Percentiles rank a stretch among this genome's conserved stretches.
Conservation (phyloP, 495 filamentous ascomycete genomes). For the Aspergillus affinis region DNA sequence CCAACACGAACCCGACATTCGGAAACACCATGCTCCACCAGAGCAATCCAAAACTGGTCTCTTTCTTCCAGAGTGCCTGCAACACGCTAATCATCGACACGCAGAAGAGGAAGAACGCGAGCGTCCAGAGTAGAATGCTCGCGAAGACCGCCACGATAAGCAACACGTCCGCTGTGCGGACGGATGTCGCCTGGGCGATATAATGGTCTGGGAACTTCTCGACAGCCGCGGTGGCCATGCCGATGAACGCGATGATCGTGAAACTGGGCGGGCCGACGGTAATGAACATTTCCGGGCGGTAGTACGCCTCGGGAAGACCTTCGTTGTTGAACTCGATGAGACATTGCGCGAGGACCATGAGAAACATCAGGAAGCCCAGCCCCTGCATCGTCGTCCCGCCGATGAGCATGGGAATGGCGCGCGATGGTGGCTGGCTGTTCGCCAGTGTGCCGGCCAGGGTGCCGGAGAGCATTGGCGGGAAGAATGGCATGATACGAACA, state of each 20-base stretch:
- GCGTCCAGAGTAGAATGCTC: constrained; percentile 58
- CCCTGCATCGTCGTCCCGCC: constrained; percentile 31
- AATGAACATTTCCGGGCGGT: constrained; percentile 60
- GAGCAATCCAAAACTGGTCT: constrained; percentile 23
- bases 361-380: constrained; percentile 28
- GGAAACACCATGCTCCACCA: constrained; percentile 39
- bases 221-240: constrained; percentile 43
- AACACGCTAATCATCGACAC: constrained; percentile 36
- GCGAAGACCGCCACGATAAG: constrained; percentile 39
- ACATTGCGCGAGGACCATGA: constrained; percentile 37
- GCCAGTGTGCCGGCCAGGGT: constrained; percentile 28
- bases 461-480: constrained; percentile 31
- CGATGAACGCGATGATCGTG: constrained; percentile 58
- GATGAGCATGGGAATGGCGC: constrained; percentile 27
- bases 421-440: constrained; percentile 16
- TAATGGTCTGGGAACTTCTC: constrained; percentile 23
- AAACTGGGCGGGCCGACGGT: constrained; percentile 60
- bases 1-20: constrained; percentile 33
- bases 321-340: constrained; percentile 47
- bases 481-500: constrained; percentile 19
- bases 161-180: constrained; percentile 25
- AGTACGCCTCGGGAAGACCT: constrained; percentile 42
- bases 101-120: constrained; percentile 58
- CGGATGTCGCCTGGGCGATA: constrained; percentile 1
- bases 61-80: constrained; percentile 28